These are phyloP conservation scores for Pichia rugopelliculosa DNA, from an alignment of 805 yeast genomes.

Conservation along the genomic window DNA sequence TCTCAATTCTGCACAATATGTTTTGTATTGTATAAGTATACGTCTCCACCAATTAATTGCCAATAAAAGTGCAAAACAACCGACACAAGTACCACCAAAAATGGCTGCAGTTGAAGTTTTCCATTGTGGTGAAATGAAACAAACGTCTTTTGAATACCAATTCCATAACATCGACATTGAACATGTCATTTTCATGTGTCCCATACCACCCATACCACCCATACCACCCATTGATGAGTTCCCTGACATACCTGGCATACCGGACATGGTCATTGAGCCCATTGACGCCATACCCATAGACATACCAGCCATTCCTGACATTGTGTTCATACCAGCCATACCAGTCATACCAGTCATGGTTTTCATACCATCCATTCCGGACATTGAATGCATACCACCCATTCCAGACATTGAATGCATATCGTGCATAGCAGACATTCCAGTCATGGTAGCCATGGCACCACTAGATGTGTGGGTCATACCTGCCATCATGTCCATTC, in stretches of 20 bases:
- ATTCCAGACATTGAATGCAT: slow-evolving; percentile 6
- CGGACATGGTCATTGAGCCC: too few species aligned
- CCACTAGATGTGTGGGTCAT: background rate
- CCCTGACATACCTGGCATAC: background rate
- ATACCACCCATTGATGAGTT: slow-evolving; percentile 1
- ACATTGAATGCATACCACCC: background rate
- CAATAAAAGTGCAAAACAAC: slow-evolving; percentile 12
- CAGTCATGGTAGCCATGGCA: background rate
- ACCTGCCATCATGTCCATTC: slow-evolving; percentile 4
- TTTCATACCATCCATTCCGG: background rate
- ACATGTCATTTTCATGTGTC: slow-evolving; percentile 8
- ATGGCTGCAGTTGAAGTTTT: slow-evolving; percentile 12
- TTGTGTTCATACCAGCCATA: background rate
- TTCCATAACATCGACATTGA: slow-evolving; percentile 20
- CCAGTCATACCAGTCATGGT: background rate
- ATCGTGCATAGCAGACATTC: background rate
- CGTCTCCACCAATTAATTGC: slow-evolving; percentile 17
- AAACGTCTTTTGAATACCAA: slow-evolving; percentile 15
- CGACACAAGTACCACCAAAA: slow-evolving; percentile 19
- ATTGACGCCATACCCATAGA: background rate
- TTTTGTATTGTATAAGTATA: slow-evolving; percentile 10
- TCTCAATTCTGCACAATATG: slow-evolving; percentile 7
- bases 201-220: background rate
- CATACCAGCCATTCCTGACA: slow-evolving; percentile 4
- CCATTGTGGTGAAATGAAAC: slow-evolving; percentile 14